Percentiles rank a stretch among this genome's conserved stretches.
phyloP scores from a whole-genome alignment of 202 grass and related monocot genomes.

The Setaria viridis region DNA sequence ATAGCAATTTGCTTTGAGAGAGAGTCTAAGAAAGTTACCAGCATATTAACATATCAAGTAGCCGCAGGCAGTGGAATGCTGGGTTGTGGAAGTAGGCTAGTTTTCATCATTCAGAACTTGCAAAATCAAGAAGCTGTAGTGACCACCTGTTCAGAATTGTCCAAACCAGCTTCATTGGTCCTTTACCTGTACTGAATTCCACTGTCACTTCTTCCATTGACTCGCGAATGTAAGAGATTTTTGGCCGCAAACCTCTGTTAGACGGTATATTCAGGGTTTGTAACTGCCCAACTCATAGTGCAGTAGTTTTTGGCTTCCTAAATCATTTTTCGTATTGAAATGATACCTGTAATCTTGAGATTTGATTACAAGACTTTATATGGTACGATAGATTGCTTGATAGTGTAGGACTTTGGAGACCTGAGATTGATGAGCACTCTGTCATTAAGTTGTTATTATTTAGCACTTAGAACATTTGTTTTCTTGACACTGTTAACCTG shows the following conservation, averaged over 20 bases:
- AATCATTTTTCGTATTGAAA: background rate
- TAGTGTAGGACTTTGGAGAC: background rate
- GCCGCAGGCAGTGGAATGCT: background rate
- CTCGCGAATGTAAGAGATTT: background rate
- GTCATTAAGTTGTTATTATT: background rate
- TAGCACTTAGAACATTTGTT: slow-evolving; percentile 18
- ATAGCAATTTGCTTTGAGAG: background rate
- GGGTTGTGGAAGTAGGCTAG: background rate
- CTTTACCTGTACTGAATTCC: background rate
- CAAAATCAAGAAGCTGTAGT: background rate
- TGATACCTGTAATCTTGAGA: background rate
- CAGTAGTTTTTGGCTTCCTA: background rate
- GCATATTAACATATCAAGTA: slow-evolving; percentile 10
- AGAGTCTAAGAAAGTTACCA: background rate
- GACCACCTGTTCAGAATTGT: background rate
- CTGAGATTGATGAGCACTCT: background rate
- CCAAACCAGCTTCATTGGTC: background rate
- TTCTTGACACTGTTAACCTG: slow-evolving; percentile 8
- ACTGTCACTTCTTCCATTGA: background rate
- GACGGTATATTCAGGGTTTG: background rate
- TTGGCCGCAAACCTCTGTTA: background rate
- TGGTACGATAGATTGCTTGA: background rate
- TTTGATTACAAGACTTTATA: background rate
- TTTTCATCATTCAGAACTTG: background rate
- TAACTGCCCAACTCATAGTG: background rate